A percentile compares a stretch with the other conserved stretches of the same genome.
Evolutionary conservation across 148 eudicot genomes (phyloP).

Genomic region (Cornus suecica): DNA sequence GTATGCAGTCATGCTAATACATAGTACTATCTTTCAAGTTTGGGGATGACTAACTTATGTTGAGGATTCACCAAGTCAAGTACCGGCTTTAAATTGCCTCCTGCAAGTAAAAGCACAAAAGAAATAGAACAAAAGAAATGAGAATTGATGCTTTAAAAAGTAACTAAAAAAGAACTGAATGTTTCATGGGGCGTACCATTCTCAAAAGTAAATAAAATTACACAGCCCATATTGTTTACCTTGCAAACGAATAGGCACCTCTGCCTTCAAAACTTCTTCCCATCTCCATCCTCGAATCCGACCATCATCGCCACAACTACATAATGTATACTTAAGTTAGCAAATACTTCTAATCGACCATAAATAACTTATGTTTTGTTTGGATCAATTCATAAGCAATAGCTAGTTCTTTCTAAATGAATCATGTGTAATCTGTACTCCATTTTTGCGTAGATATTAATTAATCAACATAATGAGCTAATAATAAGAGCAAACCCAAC

Average conservation of each 20-base stretch:
- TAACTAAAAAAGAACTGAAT: neutral
- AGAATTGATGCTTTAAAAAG: neutral
- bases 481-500: neutral
- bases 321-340: slow-evolving; percentile 13
- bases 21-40: slow-evolving; percentile 3
- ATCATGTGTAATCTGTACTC: too few relatives aligned
- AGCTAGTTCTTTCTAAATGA: neutral
- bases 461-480: neutral
- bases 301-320: slow-evolving; percentile 99
- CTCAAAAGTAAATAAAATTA: neutral
- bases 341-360: slow-evolving; percentile 4
- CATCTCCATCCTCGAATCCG: slow-evolving; percentile 90
- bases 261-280: slow-evolving; percentile 54
- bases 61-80: slow-evolving; percentile 86
- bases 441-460: neutral
- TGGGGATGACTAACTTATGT: slow-evolving; percentile 53
- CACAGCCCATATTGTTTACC: slow-evolving; percentile 28
- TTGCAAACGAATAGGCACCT: slow-evolving; percentile 30
- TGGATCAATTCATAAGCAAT: neutral
- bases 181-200: neutral
- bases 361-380: slow-evolving; percentile 1
- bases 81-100: slow-evolving; percentile 57
- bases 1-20: neutral
- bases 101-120: slow-evolving; percentile 29
- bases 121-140: neutral